phyloP scores from a whole-genome alignment of 2,329 filamentous ascomycete species.

The Neonectria neomacrospora region DNA sequence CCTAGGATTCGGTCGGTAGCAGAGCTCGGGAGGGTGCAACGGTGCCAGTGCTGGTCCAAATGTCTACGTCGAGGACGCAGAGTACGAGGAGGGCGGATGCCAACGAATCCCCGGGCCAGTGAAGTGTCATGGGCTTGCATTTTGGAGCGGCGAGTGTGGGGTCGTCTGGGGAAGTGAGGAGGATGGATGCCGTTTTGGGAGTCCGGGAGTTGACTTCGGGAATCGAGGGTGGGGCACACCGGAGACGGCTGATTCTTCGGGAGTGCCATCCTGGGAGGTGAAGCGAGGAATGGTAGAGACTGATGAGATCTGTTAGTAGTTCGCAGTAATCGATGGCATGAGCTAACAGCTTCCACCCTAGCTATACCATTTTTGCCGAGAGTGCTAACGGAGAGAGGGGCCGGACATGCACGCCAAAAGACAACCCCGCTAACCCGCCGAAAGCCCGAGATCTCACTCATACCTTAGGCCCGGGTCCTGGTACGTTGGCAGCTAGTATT shows the following conservation, averaged over 20 bases:
- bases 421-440: slow-evolving; percentile 19
- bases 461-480: slow-evolving; percentile 7
- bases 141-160: slow-evolving; percentile 36
- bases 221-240: slow-evolving; percentile 33
- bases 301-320: slow-evolving; percentile 11
- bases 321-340: not conserved
- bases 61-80: slow-evolving; percentile 11
- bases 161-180: slow-evolving; percentile 43
- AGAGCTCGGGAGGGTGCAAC: slow-evolving; percentile 9
- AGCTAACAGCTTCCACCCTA: slow-evolving; percentile 6
- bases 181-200: slow-evolving; percentile 41
- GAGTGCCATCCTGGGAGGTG: slow-evolving; percentile 9
- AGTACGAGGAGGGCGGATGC: slow-evolving; percentile 20
- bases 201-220: slow-evolving; percentile 45
- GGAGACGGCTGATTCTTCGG: slow-evolving; percentile 44
- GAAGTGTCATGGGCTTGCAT: slow-evolving; percentile 35
- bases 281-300: slow-evolving; percentile 9
- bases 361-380: not conserved
- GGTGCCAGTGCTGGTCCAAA: slow-evolving; percentile 5
- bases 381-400: not conserved
- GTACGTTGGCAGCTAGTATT: not conserved
- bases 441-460: slow-evolving; percentile 17
- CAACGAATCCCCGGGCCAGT: slow-evolving; percentile 24
- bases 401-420: not conserved
- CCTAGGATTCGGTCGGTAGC: slow-evolving; percentile 12